These are phyloP conservation scores for Magnolia changhungtana DNA, from an alignment of 164 flowering plant species.

Conservation along the genomic window DNA sequence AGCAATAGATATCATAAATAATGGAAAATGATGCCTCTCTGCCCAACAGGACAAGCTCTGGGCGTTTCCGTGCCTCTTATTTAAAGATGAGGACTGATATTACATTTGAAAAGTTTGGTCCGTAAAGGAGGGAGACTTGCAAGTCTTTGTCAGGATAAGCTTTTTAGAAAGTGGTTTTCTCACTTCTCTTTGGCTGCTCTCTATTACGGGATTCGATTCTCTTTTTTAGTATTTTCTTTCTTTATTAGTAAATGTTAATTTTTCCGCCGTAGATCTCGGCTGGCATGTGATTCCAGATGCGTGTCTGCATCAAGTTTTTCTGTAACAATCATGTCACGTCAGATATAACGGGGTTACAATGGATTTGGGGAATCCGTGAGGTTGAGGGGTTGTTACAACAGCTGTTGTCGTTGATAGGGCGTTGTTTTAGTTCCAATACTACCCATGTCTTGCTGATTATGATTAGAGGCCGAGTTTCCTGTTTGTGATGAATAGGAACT, in stretches of 20 bases:
- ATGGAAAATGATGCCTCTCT: slow-evolving; percentile 7
- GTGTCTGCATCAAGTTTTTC: background rate
- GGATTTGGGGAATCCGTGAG: background rate
- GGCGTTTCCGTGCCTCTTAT: slow-evolving; percentile 3
- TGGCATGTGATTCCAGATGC: background rate
- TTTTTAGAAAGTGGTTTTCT: background rate
- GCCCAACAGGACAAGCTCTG: background rate
- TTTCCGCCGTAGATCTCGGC: background rate
- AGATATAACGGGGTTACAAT: no score
- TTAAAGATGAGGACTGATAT: background rate
- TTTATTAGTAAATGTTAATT: background rate
- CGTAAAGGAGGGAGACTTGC: background rate
- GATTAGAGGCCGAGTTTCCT: background rate
- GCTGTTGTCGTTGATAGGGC: background rate
- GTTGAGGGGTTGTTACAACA: background rate
- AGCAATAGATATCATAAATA: no score
- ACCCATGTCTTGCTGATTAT: background rate
- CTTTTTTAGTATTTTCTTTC: background rate
- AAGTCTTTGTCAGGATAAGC: slow-evolving; percentile 13
- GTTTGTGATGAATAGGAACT: no score
- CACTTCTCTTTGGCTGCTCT: background rate
- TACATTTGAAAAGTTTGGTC: background rate
- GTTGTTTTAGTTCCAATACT: background rate
- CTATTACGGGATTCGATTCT: slow-evolving; percentile 5
- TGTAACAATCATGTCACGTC: background rate